Evolutionary conservation across 164 flowering plant genomes (phyloP), one percentile per base, ranked within the genome.

Genomic region (Liquidambar formosana): DNA sequence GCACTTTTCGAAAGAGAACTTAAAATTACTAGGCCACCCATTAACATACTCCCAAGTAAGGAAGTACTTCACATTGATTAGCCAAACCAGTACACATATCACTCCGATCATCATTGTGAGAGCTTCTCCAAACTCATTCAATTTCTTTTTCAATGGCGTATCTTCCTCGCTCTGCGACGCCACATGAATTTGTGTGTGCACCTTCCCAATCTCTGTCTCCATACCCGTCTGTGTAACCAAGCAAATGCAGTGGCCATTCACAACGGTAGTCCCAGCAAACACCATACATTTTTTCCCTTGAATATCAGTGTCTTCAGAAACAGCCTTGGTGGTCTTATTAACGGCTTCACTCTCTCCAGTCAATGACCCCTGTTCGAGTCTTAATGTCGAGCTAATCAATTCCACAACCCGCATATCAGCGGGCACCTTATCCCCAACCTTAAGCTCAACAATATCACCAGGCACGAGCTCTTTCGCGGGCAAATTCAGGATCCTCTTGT

Each of bases 331-430:
- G 15, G 78, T 77, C 70, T 85, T 85, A 59, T 73, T 82, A 60
- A 83, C 89, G 0, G 89, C 87, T 64, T 78, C 85, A 61, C 87
- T 83, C 81, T 85, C 89, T 28, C 89, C 89, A 0, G 89, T 85
- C 73, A 85, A 63, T 0, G 87, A 81, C 14, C 89, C 87, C 73
- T 85, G 89, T 76, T 85, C 87, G 18, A 85, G 60, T 66, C 89
- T 66, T 26, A 84, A 46, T 1, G 89, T 83, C 4, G 89, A 85
- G 79, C 85, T 83, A 48, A 82, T 76, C 71, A 85, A 72, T 16
- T 64, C 64, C 74, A 84, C 26, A 23, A 85, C 81, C 23, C 86
- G 72, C 88, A 83, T 79, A 75, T 85, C 88, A 0, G 88, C 88
- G 45, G 88, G 86, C 43, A 77, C 85, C 71, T 81, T 85, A 60